Evolutionary conservation across 2,329 filamentous ascomycete genomes (phyloP).

Genomic region (Phialemoniopsis sp.): DNA sequence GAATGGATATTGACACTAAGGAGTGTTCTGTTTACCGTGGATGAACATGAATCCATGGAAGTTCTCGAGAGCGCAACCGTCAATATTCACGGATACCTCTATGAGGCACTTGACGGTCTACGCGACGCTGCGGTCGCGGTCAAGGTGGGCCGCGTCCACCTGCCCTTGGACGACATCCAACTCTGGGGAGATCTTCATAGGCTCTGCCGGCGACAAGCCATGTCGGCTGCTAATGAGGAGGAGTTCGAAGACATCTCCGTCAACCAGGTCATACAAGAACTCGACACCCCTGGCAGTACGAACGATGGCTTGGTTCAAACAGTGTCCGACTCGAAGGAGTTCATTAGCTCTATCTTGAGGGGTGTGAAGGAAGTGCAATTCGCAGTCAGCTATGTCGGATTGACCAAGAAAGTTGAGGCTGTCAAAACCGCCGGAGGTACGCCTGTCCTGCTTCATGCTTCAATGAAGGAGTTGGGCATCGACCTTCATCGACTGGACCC

Average conservation of each 20-base stretch:
- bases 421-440: constrained; percentile 57
- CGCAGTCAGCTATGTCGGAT: constrained; percentile 82
- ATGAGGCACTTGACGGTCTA: constrained; percentile 79
- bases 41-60: constrained; percentile 81
- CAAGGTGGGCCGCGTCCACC: constrained; percentile 84
- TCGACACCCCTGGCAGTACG: constrained; percentile 62
- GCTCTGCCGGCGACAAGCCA: constrained; percentile 32
- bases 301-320: constrained; percentile 71
- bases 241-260: constrained; percentile 55
- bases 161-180: constrained; percentile 84
- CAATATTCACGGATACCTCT: constrained; percentile 88
- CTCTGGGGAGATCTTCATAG: constrained; percentile 56
- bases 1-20: constrained; percentile 90
- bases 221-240: constrained; percentile 30
- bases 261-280: constrained; percentile 69
- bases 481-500: constrained; percentile 89
- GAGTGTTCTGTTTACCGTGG: constrained; percentile 83
- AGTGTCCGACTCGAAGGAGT: constrained; percentile 89
- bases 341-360: constrained; percentile 81
- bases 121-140: constrained; percentile 85
- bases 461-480: constrained; percentile 94
- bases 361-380: constrained; percentile 97
- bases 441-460: constrained; percentile 79
- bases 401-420: constrained; percentile 74
- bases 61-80: constrained; percentile 82